Conservation (phyloP, 1,284 basidiomycete species). For the Ceratobasidium theobromae region DNA sequence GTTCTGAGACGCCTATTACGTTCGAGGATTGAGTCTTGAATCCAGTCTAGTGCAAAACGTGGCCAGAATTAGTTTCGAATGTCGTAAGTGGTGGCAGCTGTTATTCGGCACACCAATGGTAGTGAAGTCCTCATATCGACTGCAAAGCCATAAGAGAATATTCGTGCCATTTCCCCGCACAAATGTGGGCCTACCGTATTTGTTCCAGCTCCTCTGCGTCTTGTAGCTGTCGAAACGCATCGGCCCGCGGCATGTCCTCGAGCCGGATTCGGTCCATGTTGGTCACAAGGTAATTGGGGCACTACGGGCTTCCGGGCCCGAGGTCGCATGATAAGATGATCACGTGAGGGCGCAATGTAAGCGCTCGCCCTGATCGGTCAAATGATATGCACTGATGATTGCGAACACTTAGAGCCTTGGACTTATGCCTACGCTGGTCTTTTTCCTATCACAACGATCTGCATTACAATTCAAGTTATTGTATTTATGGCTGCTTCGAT, state of each 20-base stretch:
- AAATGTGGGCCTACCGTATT: slow-evolving; percentile 43
- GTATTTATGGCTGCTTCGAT: no score
- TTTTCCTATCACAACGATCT: no score
- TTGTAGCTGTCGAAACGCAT: slow-evolving; percentile 26
- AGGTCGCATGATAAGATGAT: no score
- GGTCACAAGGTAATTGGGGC: not conserved
- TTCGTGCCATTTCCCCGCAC: not conserved
- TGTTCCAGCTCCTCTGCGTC: slow-evolving; percentile 48
- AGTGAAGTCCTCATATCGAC: slow-evolving; percentile 75
- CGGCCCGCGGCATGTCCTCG: slow-evolving; percentile 23
- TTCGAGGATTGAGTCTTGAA: slow-evolving; percentile 90
- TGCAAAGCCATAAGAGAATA: slow-evolving; percentile 40
- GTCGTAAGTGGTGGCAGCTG: slow-evolving; percentile 14
- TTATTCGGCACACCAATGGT: slow-evolving; percentile 63
- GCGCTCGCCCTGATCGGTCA: no score
- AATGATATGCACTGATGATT: no score
- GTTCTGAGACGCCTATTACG: slow-evolving; percentile 70
- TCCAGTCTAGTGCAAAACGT: slow-evolving; percentile 69
- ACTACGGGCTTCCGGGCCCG: no score
- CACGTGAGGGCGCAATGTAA: no score
- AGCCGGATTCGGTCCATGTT: slow-evolving; percentile 15
- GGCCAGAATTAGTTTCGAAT: slow-evolving; percentile 20
- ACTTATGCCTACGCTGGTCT: no score
- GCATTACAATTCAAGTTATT: no score
- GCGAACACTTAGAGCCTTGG: no score